Conservation (phyloP, 2,329 filamentous ascomycete species). For the Botrytis squamosa region DNA sequence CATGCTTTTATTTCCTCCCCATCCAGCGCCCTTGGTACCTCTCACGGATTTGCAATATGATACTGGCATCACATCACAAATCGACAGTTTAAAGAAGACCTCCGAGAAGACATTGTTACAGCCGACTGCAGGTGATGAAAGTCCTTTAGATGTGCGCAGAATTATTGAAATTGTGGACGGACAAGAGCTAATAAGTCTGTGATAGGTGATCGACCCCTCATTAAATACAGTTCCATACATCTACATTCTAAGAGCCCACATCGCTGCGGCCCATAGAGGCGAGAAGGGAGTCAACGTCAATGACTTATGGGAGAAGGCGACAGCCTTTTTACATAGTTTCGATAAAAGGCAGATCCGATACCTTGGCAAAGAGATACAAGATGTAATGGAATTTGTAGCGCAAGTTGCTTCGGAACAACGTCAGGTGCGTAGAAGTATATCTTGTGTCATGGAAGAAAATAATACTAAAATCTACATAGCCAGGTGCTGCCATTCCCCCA, state of each 20-base stretch:
- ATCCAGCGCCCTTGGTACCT: constrained; percentile 39
- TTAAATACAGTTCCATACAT: constrained; percentile 60
- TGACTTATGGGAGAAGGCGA: constrained; percentile 49
- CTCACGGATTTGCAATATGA: constrained; percentile 46
- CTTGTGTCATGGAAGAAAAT: background rate
- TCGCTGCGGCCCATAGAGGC: constrained; percentile 42
- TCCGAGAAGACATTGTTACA: constrained; percentile 39
- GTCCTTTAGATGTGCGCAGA: constrained; percentile 41
- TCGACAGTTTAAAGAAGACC: constrained; percentile 42
- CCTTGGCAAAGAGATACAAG: constrained; percentile 48
- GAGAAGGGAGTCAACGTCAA: constrained; percentile 28
- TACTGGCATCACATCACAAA: constrained; percentile 42
- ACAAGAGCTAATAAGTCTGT: constrained; percentile 22
- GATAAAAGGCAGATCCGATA: constrained; percentile 56
- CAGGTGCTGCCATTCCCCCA: constrained; percentile 31
- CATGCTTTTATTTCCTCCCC: constrained; percentile 43
- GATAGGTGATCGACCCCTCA: constrained; percentile 47
- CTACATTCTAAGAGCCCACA: constrained; percentile 51
- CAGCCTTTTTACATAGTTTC: constrained; percentile 43
- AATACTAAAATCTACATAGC: constrained; percentile 29
- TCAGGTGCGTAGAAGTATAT: constrained; percentile 29
- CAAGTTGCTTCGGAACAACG: constrained; percentile 26
- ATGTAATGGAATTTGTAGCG: constrained; percentile 44
- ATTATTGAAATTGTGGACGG: background rate
- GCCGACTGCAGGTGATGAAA: constrained; percentile 38